phyloP scores from a whole-genome alignment of 306 rosid genomes.

The Potentilla sterilis region DNA sequence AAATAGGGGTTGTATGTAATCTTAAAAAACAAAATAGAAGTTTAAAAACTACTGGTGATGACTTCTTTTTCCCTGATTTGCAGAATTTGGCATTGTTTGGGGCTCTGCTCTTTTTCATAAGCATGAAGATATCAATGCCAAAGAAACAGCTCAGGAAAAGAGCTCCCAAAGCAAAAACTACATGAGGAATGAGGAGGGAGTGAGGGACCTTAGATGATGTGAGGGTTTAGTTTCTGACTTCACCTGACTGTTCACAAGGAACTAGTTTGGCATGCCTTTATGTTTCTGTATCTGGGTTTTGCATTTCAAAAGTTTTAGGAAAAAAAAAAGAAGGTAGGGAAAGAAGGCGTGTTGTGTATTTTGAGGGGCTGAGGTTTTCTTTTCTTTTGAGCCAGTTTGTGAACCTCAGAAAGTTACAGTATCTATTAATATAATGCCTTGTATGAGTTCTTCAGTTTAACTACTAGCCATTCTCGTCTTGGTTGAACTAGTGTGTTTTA shows the following conservation, averaged over 20 bases:
- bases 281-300: neutral
- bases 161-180: slow-evolving; percentile 50
- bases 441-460: neutral
- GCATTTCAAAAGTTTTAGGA: slow-evolving; percentile 15
- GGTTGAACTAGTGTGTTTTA: neutral
- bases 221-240: slow-evolving; percentile 1
- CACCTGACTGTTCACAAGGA: slow-evolving; percentile 24
- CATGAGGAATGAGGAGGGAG: slow-evolving; percentile 27
- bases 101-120: slow-evolving; percentile 57
- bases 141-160: slow-evolving; percentile 48
- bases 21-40: neutral
- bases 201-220: neutral
- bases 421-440: neutral
- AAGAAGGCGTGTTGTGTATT: slow-evolving; percentile 6
- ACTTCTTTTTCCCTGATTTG: slow-evolving; percentile 9
- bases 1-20: neutral
- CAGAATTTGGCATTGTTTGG: slow-evolving; percentile 72
- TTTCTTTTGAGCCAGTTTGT: slow-evolving; percentile 14
- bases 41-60: neutral
- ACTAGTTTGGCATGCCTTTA: slow-evolving; percentile 32
- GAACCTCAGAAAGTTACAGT: slow-evolving; percentile 16
- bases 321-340: neutral
- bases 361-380: slow-evolving; percentile 19
- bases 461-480: neutral
- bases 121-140: slow-evolving; percentile 55